These are phyloP conservation scores for Diaporthe sp. DNA, from an alignment of 2,329 filamentous ascomycete species.

Conservation along the genomic window DNA sequence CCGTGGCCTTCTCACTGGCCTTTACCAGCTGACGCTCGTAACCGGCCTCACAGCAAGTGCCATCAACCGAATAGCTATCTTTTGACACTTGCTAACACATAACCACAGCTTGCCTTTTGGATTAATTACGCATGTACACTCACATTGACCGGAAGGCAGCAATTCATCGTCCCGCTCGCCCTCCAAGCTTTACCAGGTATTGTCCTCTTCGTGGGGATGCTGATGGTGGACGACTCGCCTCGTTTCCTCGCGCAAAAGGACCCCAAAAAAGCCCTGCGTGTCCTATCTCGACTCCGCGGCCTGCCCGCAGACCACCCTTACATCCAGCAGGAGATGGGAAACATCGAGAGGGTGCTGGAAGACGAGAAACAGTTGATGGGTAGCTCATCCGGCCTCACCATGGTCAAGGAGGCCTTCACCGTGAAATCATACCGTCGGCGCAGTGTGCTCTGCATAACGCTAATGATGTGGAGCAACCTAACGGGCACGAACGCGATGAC, in stretches of 20 bases:
- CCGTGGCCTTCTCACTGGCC: too few relatives aligned
- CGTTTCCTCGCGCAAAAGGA: not conserved
- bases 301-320: constrained; percentile 54
- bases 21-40: too few relatives aligned
- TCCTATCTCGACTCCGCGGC: constrained; percentile 52
- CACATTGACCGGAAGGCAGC: not conserved
- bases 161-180: not conserved
- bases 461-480: constrained; percentile 80
- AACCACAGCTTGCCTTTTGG: not conserved
- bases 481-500: constrained; percentile 61
- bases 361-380: constrained; percentile 46
- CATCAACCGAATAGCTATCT: too few relatives aligned
- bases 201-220: not conserved
- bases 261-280: constrained; percentile 40
- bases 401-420: constrained; percentile 48
- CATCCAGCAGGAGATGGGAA: constrained; percentile 50
- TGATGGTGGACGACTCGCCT: not conserved
- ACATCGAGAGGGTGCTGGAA: constrained; percentile 48
- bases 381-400: constrained; percentile 43
- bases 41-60: too few relatives aligned
- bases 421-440: constrained; percentile 55
- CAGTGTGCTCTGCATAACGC: constrained; percentile 57
- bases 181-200: not conserved
- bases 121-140: not conserved
- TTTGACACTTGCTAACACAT: too few relatives aligned